Evolutionary conservation across 1,284 basidiomycete genomes (phyloP).

Genomic region (Ustilago loliicola): DNA sequence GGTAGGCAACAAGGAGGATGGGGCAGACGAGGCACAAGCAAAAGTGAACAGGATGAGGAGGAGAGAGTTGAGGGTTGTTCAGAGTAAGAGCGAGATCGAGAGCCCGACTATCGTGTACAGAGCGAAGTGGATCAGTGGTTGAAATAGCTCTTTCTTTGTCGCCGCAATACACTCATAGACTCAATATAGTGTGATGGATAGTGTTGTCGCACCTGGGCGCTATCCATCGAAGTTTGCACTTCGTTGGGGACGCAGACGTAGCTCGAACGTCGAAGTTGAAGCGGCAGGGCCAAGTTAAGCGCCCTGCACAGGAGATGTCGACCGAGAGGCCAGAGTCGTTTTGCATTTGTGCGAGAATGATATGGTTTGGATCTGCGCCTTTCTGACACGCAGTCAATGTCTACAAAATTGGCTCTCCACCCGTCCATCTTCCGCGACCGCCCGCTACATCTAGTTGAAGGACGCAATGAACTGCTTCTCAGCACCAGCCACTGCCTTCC

Average conservation of each 20-base stretch:
- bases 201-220: no score
- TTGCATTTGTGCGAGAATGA: conserved; percentile 2
- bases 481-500: conserved; percentile 77
- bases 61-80: conserved; percentile 64
- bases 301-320: no score
- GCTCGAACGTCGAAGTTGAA: no score
- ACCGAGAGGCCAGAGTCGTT: background rate
- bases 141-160: background rate
- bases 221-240: no score
- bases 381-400: background rate
- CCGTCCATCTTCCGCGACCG: background rate
- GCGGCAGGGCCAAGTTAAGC: no score
- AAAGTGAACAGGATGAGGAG: conserved; percentile 62
- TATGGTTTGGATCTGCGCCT: background rate
- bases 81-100: conserved; percentile 64
- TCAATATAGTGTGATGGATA: background rate
- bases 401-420: background rate
- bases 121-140: conserved; percentile 49
- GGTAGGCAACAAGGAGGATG: background rate
- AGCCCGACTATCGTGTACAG: conserved; percentile 55
- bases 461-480: conserved; percentile 73
- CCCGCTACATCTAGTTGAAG: conserved; percentile 23
- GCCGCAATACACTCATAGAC: background rate
- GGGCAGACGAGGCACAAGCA: conserved; percentile 44
- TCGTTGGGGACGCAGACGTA: no score